Base-by-base conservation (phyloP, 441 rosid species). In the Sinapis alba region DNA sequence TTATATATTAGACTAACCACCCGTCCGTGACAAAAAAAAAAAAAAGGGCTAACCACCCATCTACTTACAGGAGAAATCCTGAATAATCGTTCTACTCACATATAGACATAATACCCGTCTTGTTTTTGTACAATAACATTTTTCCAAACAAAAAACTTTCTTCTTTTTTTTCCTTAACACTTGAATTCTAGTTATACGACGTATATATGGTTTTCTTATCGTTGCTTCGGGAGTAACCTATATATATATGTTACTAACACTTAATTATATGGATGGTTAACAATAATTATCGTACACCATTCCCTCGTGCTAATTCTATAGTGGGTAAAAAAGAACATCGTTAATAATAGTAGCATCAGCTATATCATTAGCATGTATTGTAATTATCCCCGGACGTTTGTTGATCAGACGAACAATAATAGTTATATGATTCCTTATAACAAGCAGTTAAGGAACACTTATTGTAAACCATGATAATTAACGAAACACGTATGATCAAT, bases 321-420 rank as follows among this genome's bases (percentile, higher is more conserved):
- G 62, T 32, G 26, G 54, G 76, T 30, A 9, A 26, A 56, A 60
- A 53, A 54, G 64, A 62, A 38, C 51, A 70, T 76, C 62, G 19
- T 69, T 30, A 70, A 43, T 56, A 23, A 38, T 62, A 69, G 27
- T 41, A 69, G 32, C 59, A 53, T 51, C 8, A 20, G 51, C 50
- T 45, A 60, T 16, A 64, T 59, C 73, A 75, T 68, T 47, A 51
- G 69, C 11, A 38, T 34, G 12, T 54, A 41, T 69, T 53, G 70
- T 28, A 41, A 69, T 69, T 54, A 38, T 58, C 65, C 51, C 51
- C 65, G 60, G 64, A 54, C 71, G 26, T 54, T 63, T n/a, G 70
- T 69, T 69, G 32, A 62, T 75, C 27, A 62, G 47, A 8, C 30
- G 34, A 60, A 60, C 28, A 53, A 10, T 9, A 23, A 23, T 56